Evolutionary conservation across 2,329 filamentous ascomycete species (phyloP), one percentile per base, ranked within the genome.

Genomic region (Claviceps pazoutovae): DNA sequence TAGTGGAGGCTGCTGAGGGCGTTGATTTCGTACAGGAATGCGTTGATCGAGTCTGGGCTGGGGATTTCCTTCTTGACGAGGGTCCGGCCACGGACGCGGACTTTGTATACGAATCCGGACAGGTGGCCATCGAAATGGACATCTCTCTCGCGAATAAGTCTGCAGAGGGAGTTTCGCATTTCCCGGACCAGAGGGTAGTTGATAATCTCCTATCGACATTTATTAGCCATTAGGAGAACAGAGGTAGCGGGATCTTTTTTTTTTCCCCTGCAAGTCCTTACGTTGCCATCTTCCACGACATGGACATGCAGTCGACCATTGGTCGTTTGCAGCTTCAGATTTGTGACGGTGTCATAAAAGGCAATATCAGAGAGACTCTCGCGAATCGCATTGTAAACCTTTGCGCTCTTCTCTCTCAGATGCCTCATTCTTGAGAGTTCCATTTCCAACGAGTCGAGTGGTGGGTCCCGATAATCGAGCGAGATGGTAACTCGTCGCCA

Each of bases 61-160:
- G 93, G 93, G 16, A 98, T 97, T 63, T 98, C 93, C 66, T 98
- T 98, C 68, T 97, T 97, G 68, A 98, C 95, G 60, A 89, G 84
- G 1, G 80, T 71, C 53, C 76, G 71, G 9, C 79, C 82, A 53
- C 79, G 73, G 38, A 89, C 79, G 14, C 72, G 76, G 52, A 98
- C 88, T 65, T 94, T 95, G 74, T 97, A 98, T 17, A 97, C 93
- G 64, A 97, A 98, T 1, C 93, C 93, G 21, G 91, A 97, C 65
- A 97, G 80, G 70, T 98, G 93, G 1, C 88, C 86, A 58, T 94
- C 86, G 61, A 98, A 96, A 43, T 80, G 74, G 38, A 98, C 73
- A 39, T 88, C 80, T 48, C 78, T 79, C 64, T 97, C 91, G 38
- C 74, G 76, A 66, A 84, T 82, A 53, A 73, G 77, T 56, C 68